Evolutionary conservation across 441 rosid species (phyloP), one percentile per base, ranked within the genome.

Genomic region (Populus hybrid): DNA sequence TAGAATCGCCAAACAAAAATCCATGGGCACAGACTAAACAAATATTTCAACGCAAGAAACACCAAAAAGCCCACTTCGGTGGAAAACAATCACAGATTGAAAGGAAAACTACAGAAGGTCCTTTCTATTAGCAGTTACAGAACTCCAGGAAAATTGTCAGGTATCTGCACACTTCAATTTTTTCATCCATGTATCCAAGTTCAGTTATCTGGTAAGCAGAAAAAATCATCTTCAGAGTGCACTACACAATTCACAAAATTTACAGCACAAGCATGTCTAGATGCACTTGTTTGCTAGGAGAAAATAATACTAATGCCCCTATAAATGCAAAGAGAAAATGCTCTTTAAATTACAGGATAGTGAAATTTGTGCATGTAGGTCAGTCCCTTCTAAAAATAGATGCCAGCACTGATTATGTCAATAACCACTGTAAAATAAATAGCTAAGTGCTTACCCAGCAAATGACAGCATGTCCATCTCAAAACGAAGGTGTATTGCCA

Each of bases 401-500:
- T 69, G 73, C 32, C 20, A 11, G 14, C 26, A 63, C 26, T 35
- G 75, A 77, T 71, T 18, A 75, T 42, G 40, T 59, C 67, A 50
- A 63, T 59, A 16, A 46, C 38, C 21, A 40, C 69, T 73, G 54
- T 61, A 77, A 68, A 66, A 64, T 73, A 21, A 75, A 74, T 26
- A 82, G 72, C 82, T 61, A 76, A 84, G 80, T 80, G 74, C 88
- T 74, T 93, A 96, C 99, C 99, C 98, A 2, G 98, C 97, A 87
- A 94, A 96, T 34, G 98, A 93, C 81, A 96, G 89, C 99, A 96
- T 96, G 85, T 96, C 98, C 97, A 90, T 93, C 91, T 94, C 99
- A 70, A 94, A 96, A 75, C 98, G 98, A 83, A 96, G 99, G 86
- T 94, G 98, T 76, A 94, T 94, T 21, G 99, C 92, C 96, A 94